These are phyloP conservation scores for Leptodermis oblonga DNA, from an alignment of 257 asterid genomes.

Conservation along the genomic window DNA sequence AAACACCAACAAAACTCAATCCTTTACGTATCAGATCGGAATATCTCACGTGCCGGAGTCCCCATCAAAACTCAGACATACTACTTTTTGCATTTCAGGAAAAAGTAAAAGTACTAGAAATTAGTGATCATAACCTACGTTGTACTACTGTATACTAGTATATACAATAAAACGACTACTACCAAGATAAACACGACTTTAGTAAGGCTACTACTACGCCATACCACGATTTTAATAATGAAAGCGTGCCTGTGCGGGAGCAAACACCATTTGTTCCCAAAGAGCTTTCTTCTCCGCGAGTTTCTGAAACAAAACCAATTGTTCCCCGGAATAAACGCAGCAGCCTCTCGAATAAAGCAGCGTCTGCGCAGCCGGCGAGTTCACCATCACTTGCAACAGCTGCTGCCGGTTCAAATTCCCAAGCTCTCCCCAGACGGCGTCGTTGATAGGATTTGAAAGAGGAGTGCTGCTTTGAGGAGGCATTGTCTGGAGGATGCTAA, in stretches of 20 bases:
- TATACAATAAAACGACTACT: not conserved
- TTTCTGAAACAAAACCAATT: conserved; percentile 33
- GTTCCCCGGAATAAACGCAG: conserved; percentile 63
- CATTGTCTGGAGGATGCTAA: conserved; percentile 57
- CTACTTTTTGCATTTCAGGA: too few relatives aligned
- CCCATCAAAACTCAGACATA: too few relatives aligned
- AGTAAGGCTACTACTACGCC: not conserved
- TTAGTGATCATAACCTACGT: too few relatives aligned
- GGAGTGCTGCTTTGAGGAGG: conserved; percentile 24
- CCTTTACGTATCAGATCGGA: too few relatives aligned
- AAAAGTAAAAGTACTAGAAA: too few relatives aligned
- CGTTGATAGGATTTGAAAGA: conserved; percentile 7
- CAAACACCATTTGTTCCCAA: conserved; percentile 1
- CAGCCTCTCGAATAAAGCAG: conserved; percentile 49
- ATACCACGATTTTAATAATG: not conserved
- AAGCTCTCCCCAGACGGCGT: conserved; percentile 27
- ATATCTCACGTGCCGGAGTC: too few relatives aligned
- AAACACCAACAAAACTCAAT: not conserved
- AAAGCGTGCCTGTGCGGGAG: conserved; percentile 6
- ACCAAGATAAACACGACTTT: not conserved
- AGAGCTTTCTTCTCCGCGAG: conserved; percentile 28
- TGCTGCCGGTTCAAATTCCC: conserved; percentile 59
- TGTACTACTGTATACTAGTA: not conserved
- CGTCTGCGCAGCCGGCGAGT: conserved; percentile 61
- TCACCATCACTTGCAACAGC: conserved; percentile 51